phyloP scores from a whole-genome alignment of 495 filamentous ascomycete species.

The Xylaria scruposa region DNA sequence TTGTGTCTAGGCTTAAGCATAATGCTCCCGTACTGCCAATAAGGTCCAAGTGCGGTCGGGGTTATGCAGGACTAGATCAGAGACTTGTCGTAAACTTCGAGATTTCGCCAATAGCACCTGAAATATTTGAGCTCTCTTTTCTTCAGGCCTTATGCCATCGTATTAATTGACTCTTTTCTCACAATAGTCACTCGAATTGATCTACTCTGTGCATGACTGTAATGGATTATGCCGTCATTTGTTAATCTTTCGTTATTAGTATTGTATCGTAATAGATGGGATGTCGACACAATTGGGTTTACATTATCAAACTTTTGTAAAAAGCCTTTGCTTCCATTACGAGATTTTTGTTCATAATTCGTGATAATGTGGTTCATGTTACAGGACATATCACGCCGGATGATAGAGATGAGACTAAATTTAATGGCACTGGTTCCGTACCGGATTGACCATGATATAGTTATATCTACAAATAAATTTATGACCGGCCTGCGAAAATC shows the following conservation, averaged over 20 bases:
- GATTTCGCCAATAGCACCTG: no score
- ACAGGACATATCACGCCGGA: background rate
- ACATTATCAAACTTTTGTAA: no score
- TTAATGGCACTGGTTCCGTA: background rate
- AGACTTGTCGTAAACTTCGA: no score
- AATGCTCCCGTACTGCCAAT: background rate
- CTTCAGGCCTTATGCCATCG: background rate
- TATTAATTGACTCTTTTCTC: background rate
- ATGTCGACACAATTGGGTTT: no score
- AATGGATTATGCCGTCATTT: no score
- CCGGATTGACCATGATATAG: background rate
- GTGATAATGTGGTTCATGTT: no score
- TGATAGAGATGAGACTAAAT: background rate
- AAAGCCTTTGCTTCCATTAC: no score
- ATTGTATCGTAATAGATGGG: no score
- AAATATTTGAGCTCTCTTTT: background rate
- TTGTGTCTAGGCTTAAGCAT: background rate
- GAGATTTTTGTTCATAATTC: no score
- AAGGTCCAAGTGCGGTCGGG: background rate
- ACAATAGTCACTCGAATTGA: background rate
- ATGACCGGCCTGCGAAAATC: slow-evolving; percentile 5
- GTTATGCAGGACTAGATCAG: no score
- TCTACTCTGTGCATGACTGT: background rate
- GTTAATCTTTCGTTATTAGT: no score
- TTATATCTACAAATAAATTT: background rate